phyloP scores from a whole-genome alignment of 2,329 filamentous ascomycete species.

The Colletotrichum salicis region DNA sequence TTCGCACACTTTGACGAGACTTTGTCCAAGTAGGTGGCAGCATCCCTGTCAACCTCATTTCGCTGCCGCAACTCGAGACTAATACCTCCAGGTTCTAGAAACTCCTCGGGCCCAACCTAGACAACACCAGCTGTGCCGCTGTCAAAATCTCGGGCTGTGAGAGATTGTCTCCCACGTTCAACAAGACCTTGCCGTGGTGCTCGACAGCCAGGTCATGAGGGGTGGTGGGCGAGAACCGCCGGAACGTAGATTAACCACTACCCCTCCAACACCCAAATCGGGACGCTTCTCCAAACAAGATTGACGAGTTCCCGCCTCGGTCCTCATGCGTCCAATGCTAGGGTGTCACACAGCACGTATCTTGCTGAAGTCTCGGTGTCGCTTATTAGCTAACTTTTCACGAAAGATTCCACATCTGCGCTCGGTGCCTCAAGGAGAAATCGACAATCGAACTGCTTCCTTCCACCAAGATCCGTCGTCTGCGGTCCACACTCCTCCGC shows the following conservation, averaged over 20 bases:
- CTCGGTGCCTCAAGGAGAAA: too few relatives aligned
- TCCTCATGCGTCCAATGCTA: neutral
- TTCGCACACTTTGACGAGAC: neutral
- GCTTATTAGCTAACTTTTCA: neutral
- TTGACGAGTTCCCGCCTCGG: neutral
- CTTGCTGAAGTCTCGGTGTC: neutral
- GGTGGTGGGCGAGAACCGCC: neutral
- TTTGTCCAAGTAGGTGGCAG: neutral
- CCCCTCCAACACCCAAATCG: neutral
- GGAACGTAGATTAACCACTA: constrained; percentile 10
- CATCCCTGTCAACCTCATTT: neutral
- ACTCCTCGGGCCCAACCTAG: neutral
- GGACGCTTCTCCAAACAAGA: neutral
- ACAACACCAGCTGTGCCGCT: neutral
- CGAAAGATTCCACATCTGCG: too few relatives aligned
- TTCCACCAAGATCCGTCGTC: too few relatives aligned
- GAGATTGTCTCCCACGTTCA: neutral
- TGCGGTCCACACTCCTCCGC: too few relatives aligned
- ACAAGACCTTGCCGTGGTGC: neutral
- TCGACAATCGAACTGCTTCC: too few relatives aligned
- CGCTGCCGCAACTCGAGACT: neutral
- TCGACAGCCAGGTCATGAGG: neutral
- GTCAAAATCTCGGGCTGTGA: neutral
- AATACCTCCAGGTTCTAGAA: neutral
- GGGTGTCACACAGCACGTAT: neutral